Conservation (phyloP, 345 rosid species). For the Arabis hirsuta region DNA sequence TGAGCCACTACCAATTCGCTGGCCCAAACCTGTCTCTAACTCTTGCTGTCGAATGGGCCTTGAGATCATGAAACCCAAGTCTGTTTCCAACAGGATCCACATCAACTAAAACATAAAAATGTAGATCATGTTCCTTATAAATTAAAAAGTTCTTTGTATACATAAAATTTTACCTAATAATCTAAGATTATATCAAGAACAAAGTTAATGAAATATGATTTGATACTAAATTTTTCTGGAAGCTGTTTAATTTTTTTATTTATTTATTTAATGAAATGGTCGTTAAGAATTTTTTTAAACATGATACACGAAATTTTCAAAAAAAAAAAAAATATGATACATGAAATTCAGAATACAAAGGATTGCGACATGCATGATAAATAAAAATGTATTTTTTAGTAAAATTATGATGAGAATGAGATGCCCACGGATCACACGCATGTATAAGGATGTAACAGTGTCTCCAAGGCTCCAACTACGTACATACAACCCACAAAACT, state of each 20-base stretch:
- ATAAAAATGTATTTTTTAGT: background rate
- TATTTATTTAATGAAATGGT: background rate
- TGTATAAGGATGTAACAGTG: slow-evolving; percentile 31
- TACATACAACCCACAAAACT: slow-evolving; percentile 5
- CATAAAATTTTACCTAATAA: background rate
- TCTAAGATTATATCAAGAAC: background rate
- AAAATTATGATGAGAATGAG: slow-evolving; percentile 31
- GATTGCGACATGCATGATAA: slow-evolving; percentile 20
- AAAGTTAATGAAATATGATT: background rate
- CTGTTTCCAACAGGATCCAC: too few species aligned
- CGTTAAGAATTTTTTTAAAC: background rate
- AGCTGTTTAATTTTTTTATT: background rate
- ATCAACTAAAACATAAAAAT: too few species aligned
- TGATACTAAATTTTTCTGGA: background rate
- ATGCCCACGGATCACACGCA: slow-evolving; percentile 33
- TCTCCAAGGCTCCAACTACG: slow-evolving; percentile 24
- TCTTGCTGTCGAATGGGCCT: too few species aligned
- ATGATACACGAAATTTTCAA: background rate
- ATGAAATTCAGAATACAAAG: background rate
- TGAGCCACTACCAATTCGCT: too few species aligned
- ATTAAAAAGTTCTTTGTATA: background rate
- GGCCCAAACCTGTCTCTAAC: too few species aligned
- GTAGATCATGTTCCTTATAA: background rate
- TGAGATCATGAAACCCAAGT: too few species aligned
- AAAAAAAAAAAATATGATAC: too few species aligned